Percentiles rank a stretch among this genome's conserved stretches.
phyloP scores from a whole-genome alignment of 495 filamentous ascomycete genomes.

The Xylaria bambusicola region DNA sequence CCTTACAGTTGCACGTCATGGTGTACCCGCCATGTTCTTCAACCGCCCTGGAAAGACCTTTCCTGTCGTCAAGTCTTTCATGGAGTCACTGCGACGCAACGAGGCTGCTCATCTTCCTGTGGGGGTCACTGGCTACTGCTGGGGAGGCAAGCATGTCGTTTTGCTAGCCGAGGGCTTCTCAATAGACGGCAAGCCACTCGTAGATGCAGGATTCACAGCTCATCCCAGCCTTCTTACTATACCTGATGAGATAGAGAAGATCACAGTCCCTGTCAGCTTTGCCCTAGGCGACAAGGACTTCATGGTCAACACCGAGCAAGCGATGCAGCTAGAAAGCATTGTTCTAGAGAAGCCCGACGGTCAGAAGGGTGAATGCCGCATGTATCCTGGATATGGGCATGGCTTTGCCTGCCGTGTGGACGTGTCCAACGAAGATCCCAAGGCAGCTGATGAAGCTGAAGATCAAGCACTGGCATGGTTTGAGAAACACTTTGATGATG shows the following conservation, averaged over 20 bases:
- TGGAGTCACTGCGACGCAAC: constrained; percentile 21
- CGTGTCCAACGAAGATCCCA: constrained; percentile 10
- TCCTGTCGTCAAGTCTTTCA: constrained; percentile 30
- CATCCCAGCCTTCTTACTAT: constrained; percentile 24
- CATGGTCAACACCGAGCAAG: constrained; percentile 11
- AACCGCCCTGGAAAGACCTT: constrained; percentile 39
- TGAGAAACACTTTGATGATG: constrained; percentile 13
- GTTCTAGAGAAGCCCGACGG: constrained; percentile 16
- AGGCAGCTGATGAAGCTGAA: constrained; percentile 24
- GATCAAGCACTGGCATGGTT: constrained; percentile 28
- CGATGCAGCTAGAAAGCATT: constrained; percentile 25
- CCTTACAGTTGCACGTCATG: constrained; percentile 40
- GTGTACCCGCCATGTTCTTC: constrained; percentile 33
- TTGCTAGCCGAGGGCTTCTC: constrained; percentile 17
- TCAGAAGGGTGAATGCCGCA: constrained; percentile 20
- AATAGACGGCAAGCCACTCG: constrained; percentile 17
- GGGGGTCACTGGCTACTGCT: constrained; percentile 29
- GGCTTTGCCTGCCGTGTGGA: constrained; percentile 28
- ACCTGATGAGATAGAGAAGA: constrained; percentile 23
- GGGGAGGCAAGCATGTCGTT: constrained; percentile 30
- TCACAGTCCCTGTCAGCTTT: constrained; percentile 25
- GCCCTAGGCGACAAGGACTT: constrained; percentile 22
- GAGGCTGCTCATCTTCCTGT: constrained; percentile 20
- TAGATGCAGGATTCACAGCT: constrained; percentile 27
- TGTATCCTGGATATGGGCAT: constrained; percentile 24